Conservation (phyloP, 192 early-diverging fungal genomes). For the Coemansia sp. region DNA sequence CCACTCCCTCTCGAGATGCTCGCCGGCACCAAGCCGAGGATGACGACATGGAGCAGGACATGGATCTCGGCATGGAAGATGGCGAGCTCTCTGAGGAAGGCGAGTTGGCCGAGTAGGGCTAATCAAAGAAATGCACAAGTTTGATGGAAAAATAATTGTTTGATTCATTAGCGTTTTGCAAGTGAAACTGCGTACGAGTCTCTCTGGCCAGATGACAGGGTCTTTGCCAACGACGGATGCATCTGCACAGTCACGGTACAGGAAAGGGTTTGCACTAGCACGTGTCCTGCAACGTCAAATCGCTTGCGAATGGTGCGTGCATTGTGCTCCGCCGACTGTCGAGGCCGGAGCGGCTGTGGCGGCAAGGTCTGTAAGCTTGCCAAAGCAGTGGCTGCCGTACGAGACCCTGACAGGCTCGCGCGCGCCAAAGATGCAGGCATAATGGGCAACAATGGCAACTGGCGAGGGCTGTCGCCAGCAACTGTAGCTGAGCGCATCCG, state of each 20-base stretch:
- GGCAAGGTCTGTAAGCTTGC: neutral
- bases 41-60: conserved; percentile 34
- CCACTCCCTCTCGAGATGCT: neutral
- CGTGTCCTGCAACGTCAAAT: conserved; percentile 23
- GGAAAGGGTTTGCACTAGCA: conserved; percentile 35
- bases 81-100: conserved; percentile 48
- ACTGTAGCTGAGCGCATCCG: conserved; percentile 18
- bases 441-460: neutral
- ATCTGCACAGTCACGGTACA: conserved; percentile 50
- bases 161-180: conserved; percentile 5
- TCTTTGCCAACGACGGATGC: conserved; percentile 29
- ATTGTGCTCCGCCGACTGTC: neutral
- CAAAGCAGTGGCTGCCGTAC: neutral
- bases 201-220: conserved; percentile 5
- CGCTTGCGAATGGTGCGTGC: conserved; percentile 26
- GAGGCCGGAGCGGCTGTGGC: neutral
- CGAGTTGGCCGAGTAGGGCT: conserved; percentile 32
- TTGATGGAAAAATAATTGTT: neutral
- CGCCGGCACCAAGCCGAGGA: conserved; percentile 3
- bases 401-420: neutral
- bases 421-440: neutral
- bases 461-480: conserved; percentile 1
- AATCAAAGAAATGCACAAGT: neutral
- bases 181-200: conserved; percentile 34
- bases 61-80: conserved; percentile 37